phyloP scores from a whole-genome alignment of 768 basidiomycete species.

The Suillus lakei region DNA sequence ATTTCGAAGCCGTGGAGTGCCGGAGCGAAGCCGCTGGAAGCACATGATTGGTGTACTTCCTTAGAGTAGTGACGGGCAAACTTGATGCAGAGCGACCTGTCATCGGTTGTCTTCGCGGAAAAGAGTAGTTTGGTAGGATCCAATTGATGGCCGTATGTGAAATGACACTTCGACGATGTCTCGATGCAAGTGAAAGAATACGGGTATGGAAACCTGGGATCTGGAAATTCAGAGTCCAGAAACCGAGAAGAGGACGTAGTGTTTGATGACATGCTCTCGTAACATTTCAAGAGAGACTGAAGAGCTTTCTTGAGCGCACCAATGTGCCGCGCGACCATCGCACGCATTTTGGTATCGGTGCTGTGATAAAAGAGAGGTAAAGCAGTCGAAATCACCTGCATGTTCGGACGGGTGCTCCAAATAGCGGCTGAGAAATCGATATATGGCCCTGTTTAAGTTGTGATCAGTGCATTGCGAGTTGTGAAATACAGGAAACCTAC shows the following conservation, averaged over 20 bases:
- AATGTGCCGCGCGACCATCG: conserved; percentile 23
- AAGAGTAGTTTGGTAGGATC: background rate
- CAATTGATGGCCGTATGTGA: background rate
- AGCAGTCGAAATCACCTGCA: conserved; percentile 29
- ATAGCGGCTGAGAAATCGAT: conserved; percentile 32
- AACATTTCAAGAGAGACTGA: conserved; percentile 26
- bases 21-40: conserved; percentile 23
- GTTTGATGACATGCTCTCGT: conserved; percentile 6
- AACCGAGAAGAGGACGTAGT: background rate
- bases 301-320: conserved; percentile 32
- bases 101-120: background rate
- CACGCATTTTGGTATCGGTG: conserved; percentile 22
- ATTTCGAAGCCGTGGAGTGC: conserved; percentile 25
- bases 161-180: background rate
- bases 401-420: conserved; percentile 26
- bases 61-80: conserved; percentile 18
- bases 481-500: conserved; percentile 16
- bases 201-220: background rate
- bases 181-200: background rate
- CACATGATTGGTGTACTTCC: conserved; percentile 24
- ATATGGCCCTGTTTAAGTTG: conserved; percentile 23
- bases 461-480: conserved; percentile 1
- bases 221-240: background rate
- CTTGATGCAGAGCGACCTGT: conserved; percentile 14
- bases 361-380: conserved; percentile 29